phyloP scores from a whole-genome alignment of 1,284 basidiomycete species.

The Trichosporon sp. region DNA sequence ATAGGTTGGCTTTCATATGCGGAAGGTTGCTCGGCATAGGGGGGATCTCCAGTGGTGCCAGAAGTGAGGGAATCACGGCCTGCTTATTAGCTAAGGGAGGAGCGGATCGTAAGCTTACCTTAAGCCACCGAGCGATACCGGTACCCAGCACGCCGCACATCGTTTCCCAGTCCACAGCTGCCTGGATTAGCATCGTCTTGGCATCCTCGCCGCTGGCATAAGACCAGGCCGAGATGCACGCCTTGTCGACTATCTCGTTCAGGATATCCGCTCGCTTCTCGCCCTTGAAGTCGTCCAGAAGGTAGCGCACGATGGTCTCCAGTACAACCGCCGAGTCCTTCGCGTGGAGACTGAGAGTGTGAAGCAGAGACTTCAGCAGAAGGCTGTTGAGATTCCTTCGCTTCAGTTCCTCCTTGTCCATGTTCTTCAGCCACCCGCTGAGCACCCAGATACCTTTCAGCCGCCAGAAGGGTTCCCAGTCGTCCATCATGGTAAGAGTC shows the following conservation, averaged over 20 bases:
- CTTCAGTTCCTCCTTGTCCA: conserved; percentile 24
- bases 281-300: conserved; percentile 18
- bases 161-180: conserved; percentile 34
- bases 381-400: conserved; percentile 45
- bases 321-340: neutral
- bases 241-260: conserved; percentile 41
- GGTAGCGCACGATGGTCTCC: conserved; percentile 14
- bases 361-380: conserved; percentile 34
- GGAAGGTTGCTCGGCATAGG: conserved; percentile 32
- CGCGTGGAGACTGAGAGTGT: conserved; percentile 39
- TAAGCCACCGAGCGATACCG: conserved; percentile 45
- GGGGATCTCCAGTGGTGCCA: conserved; percentile 39
- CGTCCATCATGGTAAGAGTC: conserved; percentile 47
- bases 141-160: conserved; percentile 33
- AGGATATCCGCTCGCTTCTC: conserved; percentile 30
- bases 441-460: conserved; percentile 34
- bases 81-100: conserved; percentile 14
- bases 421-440: conserved; percentile 25
- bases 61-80: conserved; percentile 42
- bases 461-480: conserved; percentile 46
- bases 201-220: conserved; percentile 43
- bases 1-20: conserved; percentile 40
- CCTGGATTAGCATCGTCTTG: conserved; percentile 27
- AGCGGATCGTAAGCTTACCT: conserved; percentile 26
- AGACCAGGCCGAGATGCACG: conserved; percentile 34